Evolutionary conservation across 495 filamentous ascomycete species (phyloP).

Genomic region (Thozetella sp.): DNA sequence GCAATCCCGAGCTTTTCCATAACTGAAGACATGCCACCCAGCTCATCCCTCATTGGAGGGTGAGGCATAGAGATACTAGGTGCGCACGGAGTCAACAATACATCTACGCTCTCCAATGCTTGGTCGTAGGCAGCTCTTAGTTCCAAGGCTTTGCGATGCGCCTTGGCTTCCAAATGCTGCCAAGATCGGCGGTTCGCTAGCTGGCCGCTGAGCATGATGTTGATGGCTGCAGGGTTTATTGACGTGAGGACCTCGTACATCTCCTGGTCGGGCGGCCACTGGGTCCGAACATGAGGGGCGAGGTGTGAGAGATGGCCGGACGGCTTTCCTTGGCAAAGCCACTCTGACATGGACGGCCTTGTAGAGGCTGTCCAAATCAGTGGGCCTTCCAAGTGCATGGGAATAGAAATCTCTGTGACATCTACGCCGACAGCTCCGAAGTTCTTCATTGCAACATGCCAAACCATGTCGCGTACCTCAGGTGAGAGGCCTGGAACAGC

Average conservation of each 20-base stretch:
- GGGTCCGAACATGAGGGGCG: constrained; percentile 21
- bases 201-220: constrained; percentile 29
- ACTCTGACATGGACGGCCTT: constrained; percentile 31
- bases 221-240: constrained; percentile 31
- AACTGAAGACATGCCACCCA: not conserved
- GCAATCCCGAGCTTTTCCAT: constrained; percentile 31
- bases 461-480: constrained; percentile 31
- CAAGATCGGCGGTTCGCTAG: constrained; percentile 24
- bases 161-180: constrained; percentile 32
- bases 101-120: not conserved
- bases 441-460: constrained; percentile 30
- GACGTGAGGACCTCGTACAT: constrained; percentile 32
- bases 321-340: constrained; percentile 26
- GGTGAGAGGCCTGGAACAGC: constrained; percentile 29
- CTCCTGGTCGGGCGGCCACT: constrained; percentile 23
- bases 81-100: constrained; percentile 22
- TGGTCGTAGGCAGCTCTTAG: not conserved
- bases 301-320: constrained; percentile 15
- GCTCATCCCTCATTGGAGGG: constrained; percentile 15
- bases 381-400: constrained; percentile 44
- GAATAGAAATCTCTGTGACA: constrained; percentile 46
- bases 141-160: not conserved
- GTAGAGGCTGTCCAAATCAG: constrained; percentile 50
- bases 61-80: constrained; percentile 46
- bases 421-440: constrained; percentile 43